Evolutionary conservation across 768 basidiomycete genomes (phyloP).

Genomic region (Coprinopsis sp.): DNA sequence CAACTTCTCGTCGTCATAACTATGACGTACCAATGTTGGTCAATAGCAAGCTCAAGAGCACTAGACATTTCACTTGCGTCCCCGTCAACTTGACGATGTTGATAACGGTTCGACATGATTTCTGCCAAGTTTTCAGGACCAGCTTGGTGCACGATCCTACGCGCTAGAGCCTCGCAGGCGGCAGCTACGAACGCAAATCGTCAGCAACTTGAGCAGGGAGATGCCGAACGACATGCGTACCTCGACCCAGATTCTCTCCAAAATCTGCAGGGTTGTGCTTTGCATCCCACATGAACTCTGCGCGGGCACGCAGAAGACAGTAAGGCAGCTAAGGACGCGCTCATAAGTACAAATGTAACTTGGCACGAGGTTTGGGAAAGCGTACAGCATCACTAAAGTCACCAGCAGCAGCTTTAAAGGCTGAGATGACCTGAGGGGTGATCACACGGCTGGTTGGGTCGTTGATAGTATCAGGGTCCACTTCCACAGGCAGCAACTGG

Average conservation of each 20-base stretch:
- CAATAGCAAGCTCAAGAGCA: slow-evolving; percentile 87
- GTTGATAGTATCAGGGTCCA: slow-evolving; percentile 45
- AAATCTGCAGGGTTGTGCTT: slow-evolving; percentile 80
- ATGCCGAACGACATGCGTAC: slow-evolving; percentile 31
- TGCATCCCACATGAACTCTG: slow-evolving; percentile 79
- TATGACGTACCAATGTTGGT: slow-evolving; percentile 69
- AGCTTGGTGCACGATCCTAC: slow-evolving; percentile 68
- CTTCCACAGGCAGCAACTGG: slow-evolving; percentile 13
- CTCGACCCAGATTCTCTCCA: slow-evolving; percentile 79
- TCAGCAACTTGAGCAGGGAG: not conserved
- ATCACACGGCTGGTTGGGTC: slow-evolving; percentile 82
- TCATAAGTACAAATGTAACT: slow-evolving; percentile 1
- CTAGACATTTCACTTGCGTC: slow-evolving; percentile 70
- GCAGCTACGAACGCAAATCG: slow-evolving; percentile 40
- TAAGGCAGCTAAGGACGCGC: slow-evolving; percentile 61
- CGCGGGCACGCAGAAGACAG: slow-evolving; percentile 69
- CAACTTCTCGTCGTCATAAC: not conserved
- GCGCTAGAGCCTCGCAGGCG: slow-evolving; percentile 82
- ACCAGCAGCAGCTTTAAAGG: slow-evolving; percentile 78
- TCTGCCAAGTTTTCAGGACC: slow-evolving; percentile 57
- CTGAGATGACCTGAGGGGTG: slow-evolving; percentile 71
- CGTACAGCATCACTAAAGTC: slow-evolving; percentile 83
- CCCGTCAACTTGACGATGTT: slow-evolving; percentile 67
- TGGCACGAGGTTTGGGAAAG: not conserved
- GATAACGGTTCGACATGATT: slow-evolving; percentile 78